Evolutionary conservation across 83 land plant genomes (phyloP), one percentile per base, ranked within the genome.

Genomic region (Larix sibirica): DNA sequence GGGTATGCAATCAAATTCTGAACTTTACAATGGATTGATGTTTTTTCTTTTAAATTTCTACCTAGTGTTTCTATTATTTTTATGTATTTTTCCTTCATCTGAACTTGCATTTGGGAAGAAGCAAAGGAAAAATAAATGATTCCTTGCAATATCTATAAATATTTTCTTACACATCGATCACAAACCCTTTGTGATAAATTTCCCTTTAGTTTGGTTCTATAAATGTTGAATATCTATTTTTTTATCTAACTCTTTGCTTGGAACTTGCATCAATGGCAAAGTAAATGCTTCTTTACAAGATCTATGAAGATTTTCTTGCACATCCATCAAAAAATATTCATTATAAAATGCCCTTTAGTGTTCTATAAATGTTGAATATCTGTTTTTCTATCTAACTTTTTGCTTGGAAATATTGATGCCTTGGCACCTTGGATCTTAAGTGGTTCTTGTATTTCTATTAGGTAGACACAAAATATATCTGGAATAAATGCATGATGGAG

Each of bases 381-480:
- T 36, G 18, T 17, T 38, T 36, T 70, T 70, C 54, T 50, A 9
- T 36, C 21, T 31, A 33, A 67, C 75, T 38, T 17, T 17, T n/a
- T 70, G 40, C n/a, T 16, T 38, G 38, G 74, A 33, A 69, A 16
- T 31, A 36, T 69, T 4, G 16, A 14, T 36, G 50, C 47, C 24
- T 20, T n/a, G 21, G 28, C 80, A 73, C 13, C n/a, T 28, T 21
- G 24, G 36, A 40, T 47, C 50, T 62, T 68, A 44, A 82, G 7
- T 44, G 16, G 26, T 80, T 9, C 16, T 0, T 75, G 36, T 73
- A 24, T 20, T 36, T 60, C 78, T 70, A 47, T 26, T 90, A 47
- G 50, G 50, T 7, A 47, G 50, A 47, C 10, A 47, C 50, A 0
- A 47, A 47, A 47, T 47, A 47, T 47, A 1, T 47, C 10, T 47